Evolutionary conservation across 108 stramenopile genomes (phyloP).

Genomic region (Schizochytrium sp.): DNA sequence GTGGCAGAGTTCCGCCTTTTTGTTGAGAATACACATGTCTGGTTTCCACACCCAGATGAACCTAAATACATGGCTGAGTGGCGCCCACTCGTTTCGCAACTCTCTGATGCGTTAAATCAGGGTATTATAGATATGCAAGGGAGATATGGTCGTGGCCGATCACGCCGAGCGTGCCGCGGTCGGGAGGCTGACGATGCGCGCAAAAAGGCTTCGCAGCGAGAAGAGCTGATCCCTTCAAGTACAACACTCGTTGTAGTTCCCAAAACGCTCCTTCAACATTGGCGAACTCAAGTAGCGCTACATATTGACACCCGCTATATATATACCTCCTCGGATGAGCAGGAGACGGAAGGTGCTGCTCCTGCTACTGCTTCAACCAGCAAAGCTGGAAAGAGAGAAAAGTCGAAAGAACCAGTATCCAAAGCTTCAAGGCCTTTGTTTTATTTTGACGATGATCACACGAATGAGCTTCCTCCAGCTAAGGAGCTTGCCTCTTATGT

Average conservation of each 20-base stretch:
- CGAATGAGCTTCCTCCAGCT: background rate
- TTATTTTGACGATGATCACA: conserved; percentile 34
- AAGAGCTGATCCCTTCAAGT: conserved; percentile 60
- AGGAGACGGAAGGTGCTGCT: too few species aligned
- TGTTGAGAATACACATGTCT: background rate
- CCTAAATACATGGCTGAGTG: background rate
- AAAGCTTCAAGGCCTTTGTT: background rate
- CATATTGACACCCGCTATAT: conserved; percentile 56
- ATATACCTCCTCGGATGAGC: too few species aligned
- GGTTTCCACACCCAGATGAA: background rate
- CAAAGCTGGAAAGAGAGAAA: too few species aligned
- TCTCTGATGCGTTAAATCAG: background rate
- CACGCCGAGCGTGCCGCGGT: background rate
- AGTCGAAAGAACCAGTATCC: too few species aligned
- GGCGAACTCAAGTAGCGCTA: conserved; percentile 69
- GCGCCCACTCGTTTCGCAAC: background rate
- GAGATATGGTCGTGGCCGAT: background rate
- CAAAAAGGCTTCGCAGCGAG: conserved; percentile 59
- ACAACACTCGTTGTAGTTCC: conserved; percentile 73
- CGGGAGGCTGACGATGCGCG: background rate
- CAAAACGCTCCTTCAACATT: conserved; percentile 72
- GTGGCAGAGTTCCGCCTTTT: background rate
- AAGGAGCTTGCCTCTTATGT: background rate
- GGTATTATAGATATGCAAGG: background rate
- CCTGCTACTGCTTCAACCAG: too few species aligned